Evolutionary conservation across 2,329 filamentous ascomycete species (phyloP), one percentile per base, ranked within the genome.

Genomic region (Ophiostoma fasciatum): DNA sequence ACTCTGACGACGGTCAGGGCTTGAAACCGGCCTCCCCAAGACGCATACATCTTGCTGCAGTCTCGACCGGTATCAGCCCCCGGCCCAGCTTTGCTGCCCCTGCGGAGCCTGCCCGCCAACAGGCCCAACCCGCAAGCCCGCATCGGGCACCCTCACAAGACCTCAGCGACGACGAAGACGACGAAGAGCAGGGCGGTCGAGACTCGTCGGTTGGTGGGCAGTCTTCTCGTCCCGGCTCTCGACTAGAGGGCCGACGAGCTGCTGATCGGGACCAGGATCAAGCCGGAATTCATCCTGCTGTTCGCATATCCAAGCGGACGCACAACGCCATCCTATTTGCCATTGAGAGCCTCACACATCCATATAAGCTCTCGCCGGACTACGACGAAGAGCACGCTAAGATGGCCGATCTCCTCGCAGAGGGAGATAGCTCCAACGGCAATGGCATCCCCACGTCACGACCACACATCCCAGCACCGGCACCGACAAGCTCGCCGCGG

Each of bases 301-400:
- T 68, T 42, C 75, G 74, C 50, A 78, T 94, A 56, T 94, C 85
- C 32, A 78, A 74, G 48, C 76, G 82, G 45, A 94, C 84, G 31
- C 82, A 83, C 45, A 82, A 81, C 56, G 88, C 90, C 26, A 87
- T 98, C 53, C 78, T 93, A 49, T 96, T 82, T 64, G 76, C 85
- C 26, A 73, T 96, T 39, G 87, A 96, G 63, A 84, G 83, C 26
- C 69, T 96, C 46, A 79, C 87, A 47, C 72, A 78, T 31, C 85
- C 88, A 3, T 71, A 84, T 46, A 64, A 74, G 33, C 92, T 96
- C 59, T 92, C 85, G 8, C 70, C 81, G 18, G 85, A 94, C 57
- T 62, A 78, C 47, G 69, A 78, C 42, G 90, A 98, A 66, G 82
- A 93, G 63, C 80, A 82, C 69, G 82, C 87, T 48, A 73, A 74